Conservation (phyloP, 805 yeast species). For the Lachancea dasiensis region DNA sequence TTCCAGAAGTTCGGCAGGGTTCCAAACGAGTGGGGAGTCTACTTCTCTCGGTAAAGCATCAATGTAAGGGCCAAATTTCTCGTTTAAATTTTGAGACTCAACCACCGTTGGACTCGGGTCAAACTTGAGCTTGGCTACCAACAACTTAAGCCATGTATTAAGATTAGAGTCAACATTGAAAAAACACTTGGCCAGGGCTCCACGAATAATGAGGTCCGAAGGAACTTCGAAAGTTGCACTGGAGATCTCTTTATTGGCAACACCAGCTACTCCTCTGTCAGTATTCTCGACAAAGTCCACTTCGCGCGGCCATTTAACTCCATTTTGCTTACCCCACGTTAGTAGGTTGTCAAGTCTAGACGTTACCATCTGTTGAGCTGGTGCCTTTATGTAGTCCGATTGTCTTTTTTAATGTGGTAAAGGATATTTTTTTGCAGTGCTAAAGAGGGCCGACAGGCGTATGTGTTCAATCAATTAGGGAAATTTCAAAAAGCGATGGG, state of each 20-base stretch:
- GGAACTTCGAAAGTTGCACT: slow-evolving; percentile 30
- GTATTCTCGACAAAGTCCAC: slow-evolving; percentile 32
- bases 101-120: slow-evolving; percentile 16
- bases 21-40: slow-evolving; percentile 60
- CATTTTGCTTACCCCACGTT: slow-evolving; percentile 37
- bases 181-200: slow-evolving; percentile 21
- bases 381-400: too few relatives aligned
- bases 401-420: too few relatives aligned
- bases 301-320: slow-evolving; percentile 31
- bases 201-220: slow-evolving; percentile 25
- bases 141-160: slow-evolving; percentile 35
- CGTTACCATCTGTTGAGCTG: too few relatives aligned
- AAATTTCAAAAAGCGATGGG: too few relatives aligned
- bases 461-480: too few relatives aligned
- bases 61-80: slow-evolving; percentile 41
- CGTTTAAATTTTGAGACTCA: slow-evolving; percentile 19
- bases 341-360: too few relatives aligned
- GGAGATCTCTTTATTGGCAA: slow-evolving; percentile 20
- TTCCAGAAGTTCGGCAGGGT: slow-evolving; percentile 41
- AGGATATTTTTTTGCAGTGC: too few relatives aligned
- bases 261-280: slow-evolving; percentile 36
- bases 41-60: slow-evolving; percentile 44
- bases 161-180: slow-evolving; percentile 21
- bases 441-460: too few relatives aligned
- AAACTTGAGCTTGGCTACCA: slow-evolving; percentile 40